A percentile compares a stretch with the other conserved stretches of the same genome.
Evolutionary conservation across 306 rosid genomes (phyloP).

Genomic region (Acmispon strigosus): DNA sequence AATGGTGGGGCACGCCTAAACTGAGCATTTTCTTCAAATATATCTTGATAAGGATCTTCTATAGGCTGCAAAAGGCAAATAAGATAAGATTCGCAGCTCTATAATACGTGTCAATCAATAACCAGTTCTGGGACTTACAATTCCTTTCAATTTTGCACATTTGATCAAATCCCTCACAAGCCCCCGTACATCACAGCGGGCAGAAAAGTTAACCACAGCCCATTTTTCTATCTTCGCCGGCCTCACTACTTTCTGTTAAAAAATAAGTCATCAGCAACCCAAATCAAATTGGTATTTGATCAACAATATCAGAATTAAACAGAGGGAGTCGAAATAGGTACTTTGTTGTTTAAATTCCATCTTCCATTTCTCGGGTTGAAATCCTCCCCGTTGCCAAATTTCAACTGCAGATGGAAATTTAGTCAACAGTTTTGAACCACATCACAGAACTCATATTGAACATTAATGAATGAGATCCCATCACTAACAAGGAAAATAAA

Average conservation of each 20-base stretch:
- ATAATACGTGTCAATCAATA: neutral
- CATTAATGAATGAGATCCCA: neutral
- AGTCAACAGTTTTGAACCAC: neutral
- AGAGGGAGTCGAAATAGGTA: neutral
- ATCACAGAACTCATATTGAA: neutral
- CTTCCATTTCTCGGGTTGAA: slow-evolving; percentile 81
- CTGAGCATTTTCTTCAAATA: slow-evolving; percentile 56
- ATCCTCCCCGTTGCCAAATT: slow-evolving; percentile 80
- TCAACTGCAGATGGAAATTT: slow-evolving; percentile 37
- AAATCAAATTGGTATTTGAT: neutral
- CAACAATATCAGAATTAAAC: neutral
- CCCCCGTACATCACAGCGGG: slow-evolving; percentile 58
- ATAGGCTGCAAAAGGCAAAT: slow-evolving; percentile 35
- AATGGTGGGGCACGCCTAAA: slow-evolving; percentile 68
- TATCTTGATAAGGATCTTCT: slow-evolving; percentile 40
- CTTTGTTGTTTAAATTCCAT: slow-evolving; percentile 94
- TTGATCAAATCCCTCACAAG: slow-evolving; percentile 62
- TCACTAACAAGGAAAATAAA: too few relatives aligned
- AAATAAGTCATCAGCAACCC: neutral
- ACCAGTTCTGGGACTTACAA: slow-evolving; percentile 44
- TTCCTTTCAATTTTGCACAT: slow-evolving; percentile 70
- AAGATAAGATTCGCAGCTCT: neutral
- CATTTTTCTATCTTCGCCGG: slow-evolving; percentile 58
- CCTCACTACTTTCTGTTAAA: slow-evolving; percentile 50
- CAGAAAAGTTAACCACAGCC: slow-evolving; percentile 86